Base-by-base conservation (phyloP, 768 basidiomycete species). In the Lepiota brunneoincarnata region DNA sequence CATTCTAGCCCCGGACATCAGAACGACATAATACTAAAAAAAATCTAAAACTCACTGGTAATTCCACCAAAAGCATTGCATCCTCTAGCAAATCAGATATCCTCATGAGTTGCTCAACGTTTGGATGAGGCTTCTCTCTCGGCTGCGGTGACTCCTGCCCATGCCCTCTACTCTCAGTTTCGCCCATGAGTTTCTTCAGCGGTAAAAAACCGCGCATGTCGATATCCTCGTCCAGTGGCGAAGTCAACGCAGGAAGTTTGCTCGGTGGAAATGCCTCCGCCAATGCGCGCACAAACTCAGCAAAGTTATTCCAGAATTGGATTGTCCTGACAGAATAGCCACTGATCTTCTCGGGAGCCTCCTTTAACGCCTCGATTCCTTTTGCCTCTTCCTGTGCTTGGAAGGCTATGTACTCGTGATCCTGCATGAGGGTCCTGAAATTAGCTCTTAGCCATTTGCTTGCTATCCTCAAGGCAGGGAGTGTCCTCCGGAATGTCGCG, bases 101-200 rank as follows among this genome's bases (percentile, higher is more conserved):
- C 59, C 97, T 79, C 92, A 98, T 95, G 39, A 99, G 71, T 61
- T 95, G 91, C 73, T 96, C 93, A 55, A 91, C 94, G 61, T 99
- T 98, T 6, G 97, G 97, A 72, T 98, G 81, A 34, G 75, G 77
- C 57, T 79, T 71, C 60, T 68, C 73, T 55, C 59, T 59, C 41
- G 66, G 62, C 55, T 72, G 60, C 15, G 50, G 57, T 2, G 49
- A 63, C 10, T 59, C 63, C 23, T 57, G 62, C 23, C 59, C 61
- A 38, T 61, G 59, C 23, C 55, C 59, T 6, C 54, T 64, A 52
- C 61, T 58, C 43, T 48, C 57, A 11, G 64, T 64, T 43, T 71
- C 76, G 6, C 71, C 69, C 71, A 89, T 78, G 43, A 83, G 70
- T 38, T 81, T 78, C 49, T 82, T 82, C 45, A 98, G 72, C 10